These are phyloP conservation scores for Tricholoma saponaceum DNA, from an alignment of 768 basidiomycete species.

Conservation along the genomic window DNA sequence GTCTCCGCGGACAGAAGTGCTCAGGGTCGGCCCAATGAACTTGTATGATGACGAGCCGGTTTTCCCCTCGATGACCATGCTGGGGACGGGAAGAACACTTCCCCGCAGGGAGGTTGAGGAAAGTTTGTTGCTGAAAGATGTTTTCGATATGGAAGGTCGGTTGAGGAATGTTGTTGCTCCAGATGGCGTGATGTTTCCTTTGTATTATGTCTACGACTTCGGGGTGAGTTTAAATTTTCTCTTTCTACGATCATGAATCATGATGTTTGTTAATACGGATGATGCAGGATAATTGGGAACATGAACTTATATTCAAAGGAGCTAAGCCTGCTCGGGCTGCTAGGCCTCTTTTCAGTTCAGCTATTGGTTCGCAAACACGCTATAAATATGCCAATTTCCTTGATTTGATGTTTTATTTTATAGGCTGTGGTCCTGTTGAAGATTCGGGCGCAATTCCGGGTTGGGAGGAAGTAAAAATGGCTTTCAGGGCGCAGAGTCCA, in stretches of 20 bases:
- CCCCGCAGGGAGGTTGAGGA: not conserved
- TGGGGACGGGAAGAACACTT: not conserved
- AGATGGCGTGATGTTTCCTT: constrained; percentile 3
- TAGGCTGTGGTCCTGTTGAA: constrained; percentile 1
- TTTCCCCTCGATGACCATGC: not conserved
- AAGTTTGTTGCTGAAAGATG: constrained; percentile 1
- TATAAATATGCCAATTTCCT: too few relatives aligned
- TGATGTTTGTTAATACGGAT: too few relatives aligned
- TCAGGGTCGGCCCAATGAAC: not conserved
- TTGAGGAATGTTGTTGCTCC: constrained; percentile 3
- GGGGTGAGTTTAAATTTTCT: constrained; percentile 4
- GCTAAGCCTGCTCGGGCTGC: constrained; percentile 7
- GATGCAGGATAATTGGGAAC: constrained; percentile 20
- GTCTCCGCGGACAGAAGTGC: not conserved
- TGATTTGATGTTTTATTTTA: too few relatives aligned
- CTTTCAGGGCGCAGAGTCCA: constrained; percentile 1
- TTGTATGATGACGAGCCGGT: not conserved
- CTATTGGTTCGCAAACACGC: not conserved
- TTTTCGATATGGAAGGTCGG: too few relatives aligned
- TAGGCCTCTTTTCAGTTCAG: constrained; percentile 9
- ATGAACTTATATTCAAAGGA: constrained; percentile 11
- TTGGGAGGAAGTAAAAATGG: constrained; percentile 7
- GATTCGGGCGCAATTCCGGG: constrained; percentile 4
- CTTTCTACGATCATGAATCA: too few relatives aligned
- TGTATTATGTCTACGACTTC: constrained; percentile 19